Evolutionary conservation across 2,329 filamentous ascomycete genomes (phyloP).

Genomic region (Cladosporium sp.): DNA sequence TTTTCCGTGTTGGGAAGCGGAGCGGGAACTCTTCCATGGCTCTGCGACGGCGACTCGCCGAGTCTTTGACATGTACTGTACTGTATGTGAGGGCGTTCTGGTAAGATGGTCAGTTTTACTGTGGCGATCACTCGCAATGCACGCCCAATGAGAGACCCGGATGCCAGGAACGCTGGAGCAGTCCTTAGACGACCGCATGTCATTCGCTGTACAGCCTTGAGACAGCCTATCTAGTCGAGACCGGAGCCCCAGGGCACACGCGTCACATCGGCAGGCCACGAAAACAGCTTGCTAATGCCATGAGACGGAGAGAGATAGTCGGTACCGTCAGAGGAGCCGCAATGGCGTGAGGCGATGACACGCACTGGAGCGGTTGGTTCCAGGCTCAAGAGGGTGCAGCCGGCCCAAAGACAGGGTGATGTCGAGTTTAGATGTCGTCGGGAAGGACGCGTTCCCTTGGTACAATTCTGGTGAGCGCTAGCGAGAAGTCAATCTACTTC

Average conservation of each 20-base stretch:
- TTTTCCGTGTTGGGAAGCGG: not conserved
- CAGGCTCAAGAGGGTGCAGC: not conserved
- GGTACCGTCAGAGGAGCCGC: conserved; percentile 4
- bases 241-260: not conserved
- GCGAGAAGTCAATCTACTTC: not conserved
- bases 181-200: not conserved
- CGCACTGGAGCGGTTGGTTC: not conserved
- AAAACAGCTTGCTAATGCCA: not conserved
- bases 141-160: too few relatives aligned
- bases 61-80: too few relatives aligned
- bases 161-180: too few relatives aligned
- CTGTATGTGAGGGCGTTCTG: too few relatives aligned
- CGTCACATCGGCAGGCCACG: not conserved
- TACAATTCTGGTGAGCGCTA: not conserved
- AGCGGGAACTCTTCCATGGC: too few relatives aligned
- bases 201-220: not conserved
- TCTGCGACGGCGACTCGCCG: too few relatives aligned
- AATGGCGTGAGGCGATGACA: conserved; percentile 1
- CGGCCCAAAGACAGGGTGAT: not conserved
- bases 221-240: not conserved
- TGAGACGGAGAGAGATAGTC: not conserved
- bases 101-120: too few relatives aligned
- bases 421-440: conserved; percentile 1
- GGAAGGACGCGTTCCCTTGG: not conserved
- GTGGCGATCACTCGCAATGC: too few relatives aligned